A percentile compares a stretch with the other conserved stretches of the same genome.
Evolutionary conservation across 805 yeast genomes (phyloP).

Genomic region (Blastobotrys robertii): DNA sequence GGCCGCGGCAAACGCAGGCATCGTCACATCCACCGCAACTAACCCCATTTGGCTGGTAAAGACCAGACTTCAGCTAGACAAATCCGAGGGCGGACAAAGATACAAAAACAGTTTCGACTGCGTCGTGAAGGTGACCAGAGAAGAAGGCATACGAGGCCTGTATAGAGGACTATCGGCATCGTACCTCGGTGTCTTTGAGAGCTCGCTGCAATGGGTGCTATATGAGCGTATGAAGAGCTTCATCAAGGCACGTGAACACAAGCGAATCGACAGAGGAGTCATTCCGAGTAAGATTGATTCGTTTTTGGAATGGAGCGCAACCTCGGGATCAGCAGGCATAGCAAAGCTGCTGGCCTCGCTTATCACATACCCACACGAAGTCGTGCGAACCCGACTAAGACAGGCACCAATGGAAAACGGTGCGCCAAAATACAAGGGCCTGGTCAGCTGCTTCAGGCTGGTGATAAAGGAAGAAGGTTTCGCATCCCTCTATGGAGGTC

Average conservation of each 20-base stretch:
- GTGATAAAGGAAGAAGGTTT: conserved; percentile 90
- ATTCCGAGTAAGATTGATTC: conserved; percentile 43
- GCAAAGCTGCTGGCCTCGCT: conserved; percentile 91
- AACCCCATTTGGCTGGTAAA: conserved; percentile 97
- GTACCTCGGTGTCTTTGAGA: conserved; percentile 85
- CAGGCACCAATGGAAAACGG: conserved; percentile 85
- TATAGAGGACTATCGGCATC: conserved; percentile 93
- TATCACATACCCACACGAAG: conserved; percentile 95
- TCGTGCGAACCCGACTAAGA: conserved; percentile 87
- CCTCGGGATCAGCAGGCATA: conserved; percentile 95
- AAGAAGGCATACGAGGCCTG: conserved; percentile 73
- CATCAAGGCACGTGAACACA: conserved; percentile 44
- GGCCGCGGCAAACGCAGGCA: conserved; percentile 86
- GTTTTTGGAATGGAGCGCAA: conserved; percentile 82
- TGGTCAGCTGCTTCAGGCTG: conserved; percentile 75
- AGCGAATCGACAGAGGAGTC: conserved; percentile 28
- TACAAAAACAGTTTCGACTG: conserved; percentile 87
- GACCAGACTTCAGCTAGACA: conserved; percentile 88
- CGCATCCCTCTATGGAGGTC: conserved; percentile 90
- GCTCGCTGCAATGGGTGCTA: conserved; percentile 91
- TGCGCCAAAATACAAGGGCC: conserved; percentile 77
- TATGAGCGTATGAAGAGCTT: conserved; percentile 87
- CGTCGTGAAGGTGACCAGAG: conserved; percentile 49
- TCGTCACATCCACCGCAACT: conserved; percentile 90
- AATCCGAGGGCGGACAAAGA: conserved; percentile 36